Conservation (phyloP, 179 eudicot genomes). For the Camellia oleifera region DNA sequence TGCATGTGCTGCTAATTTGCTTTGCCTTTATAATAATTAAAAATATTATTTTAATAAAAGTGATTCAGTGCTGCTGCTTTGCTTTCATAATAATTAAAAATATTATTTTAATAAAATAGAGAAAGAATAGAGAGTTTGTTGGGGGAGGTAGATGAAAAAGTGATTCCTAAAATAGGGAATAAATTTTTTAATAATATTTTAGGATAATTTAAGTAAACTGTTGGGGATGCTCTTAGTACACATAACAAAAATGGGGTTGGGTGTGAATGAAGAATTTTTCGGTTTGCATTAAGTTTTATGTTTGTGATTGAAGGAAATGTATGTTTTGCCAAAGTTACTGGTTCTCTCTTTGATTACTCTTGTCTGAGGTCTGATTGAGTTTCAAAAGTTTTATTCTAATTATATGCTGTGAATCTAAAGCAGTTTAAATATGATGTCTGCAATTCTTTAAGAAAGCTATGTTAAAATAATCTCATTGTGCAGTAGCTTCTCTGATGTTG, state of each 20-base stretch:
- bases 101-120: too few species aligned
- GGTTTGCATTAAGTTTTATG: background rate
- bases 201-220: too few species aligned
- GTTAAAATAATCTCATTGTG: conserved; percentile 31
- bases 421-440: background rate
- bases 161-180: too few species aligned
- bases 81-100: too few species aligned
- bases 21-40: too few species aligned
- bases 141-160: too few species aligned
- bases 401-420: background rate
- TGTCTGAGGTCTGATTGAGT: background rate
- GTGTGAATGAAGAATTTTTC: background rate
- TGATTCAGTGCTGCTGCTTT: too few species aligned
- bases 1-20: too few species aligned
- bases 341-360: background rate
- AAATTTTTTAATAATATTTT: too few species aligned
- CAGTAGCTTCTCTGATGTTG: conserved; percentile 43
- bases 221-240: background rate
- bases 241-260: background rate
- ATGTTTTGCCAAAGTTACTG: background rate
- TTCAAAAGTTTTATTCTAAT: background rate
- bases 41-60: too few species aligned
- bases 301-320: background rate
- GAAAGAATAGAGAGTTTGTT: too few species aligned
- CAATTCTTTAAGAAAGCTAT: background rate